Percentiles rank a stretch among this genome's conserved stretches.
Conservation (phyloP, 163 green algal genomes). For the Scenedesmus sp. region DNA sequence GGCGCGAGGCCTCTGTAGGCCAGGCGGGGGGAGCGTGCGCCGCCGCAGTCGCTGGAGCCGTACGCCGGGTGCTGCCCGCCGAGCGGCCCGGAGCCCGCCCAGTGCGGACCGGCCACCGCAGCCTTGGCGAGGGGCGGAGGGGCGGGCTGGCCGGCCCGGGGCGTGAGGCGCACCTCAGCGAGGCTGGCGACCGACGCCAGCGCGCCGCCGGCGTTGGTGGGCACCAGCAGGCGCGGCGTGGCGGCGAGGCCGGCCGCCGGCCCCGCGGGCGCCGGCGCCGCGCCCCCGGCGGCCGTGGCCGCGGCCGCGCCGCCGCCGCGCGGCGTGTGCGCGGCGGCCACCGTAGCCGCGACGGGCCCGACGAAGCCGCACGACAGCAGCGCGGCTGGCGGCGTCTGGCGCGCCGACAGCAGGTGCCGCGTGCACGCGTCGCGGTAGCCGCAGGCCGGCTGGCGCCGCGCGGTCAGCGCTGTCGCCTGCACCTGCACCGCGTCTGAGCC, state of each 20-base stretch:
- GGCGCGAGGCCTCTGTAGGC: no score
- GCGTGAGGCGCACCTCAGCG: neutral
- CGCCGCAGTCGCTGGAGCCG: no score
- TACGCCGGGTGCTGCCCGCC: no score
- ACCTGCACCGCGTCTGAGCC: no score
- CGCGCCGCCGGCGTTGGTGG: neutral
- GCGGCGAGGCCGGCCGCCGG: no score
- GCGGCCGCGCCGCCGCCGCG: neutral
- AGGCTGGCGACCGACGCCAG: neutral
- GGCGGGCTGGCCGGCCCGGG: no score
- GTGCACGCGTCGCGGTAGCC: neutral
- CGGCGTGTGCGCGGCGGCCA: constrained; percentile 15
- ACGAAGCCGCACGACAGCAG: constrained; percentile 28
- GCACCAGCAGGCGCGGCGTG: neutral
- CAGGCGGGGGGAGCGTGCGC: no score
- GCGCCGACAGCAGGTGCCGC: constrained; percentile 10
- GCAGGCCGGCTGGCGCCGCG: neutral
- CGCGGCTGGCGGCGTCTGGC: neutral
- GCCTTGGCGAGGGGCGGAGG: no score
- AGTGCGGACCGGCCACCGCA: no score
- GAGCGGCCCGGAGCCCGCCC: no score
- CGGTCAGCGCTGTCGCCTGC: neutral
- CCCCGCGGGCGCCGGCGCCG: no score
- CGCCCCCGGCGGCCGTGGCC: neutral
- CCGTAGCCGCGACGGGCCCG: constrained; percentile 8